Percentiles rank a stretch among this genome's conserved stretches.
Evolutionary conservation across 768 basidiomycete genomes (phyloP).

Genomic region (Agaricus blazei): DNA sequence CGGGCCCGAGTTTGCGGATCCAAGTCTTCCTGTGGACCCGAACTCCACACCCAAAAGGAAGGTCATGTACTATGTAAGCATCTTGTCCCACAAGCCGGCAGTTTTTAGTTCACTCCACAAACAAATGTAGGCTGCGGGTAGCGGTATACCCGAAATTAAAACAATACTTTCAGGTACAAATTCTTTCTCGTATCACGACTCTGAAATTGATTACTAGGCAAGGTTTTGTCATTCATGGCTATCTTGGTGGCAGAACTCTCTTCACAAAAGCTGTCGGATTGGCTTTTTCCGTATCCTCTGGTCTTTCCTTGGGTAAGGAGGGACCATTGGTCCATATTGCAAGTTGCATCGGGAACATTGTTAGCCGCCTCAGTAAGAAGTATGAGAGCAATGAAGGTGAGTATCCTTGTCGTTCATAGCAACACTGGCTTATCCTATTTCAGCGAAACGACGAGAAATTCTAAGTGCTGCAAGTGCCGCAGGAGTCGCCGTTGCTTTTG

Average conservation of each 20-base stretch:
- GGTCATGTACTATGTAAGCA: slow-evolving; percentile 76
- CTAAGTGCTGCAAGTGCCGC: slow-evolving; percentile 95
- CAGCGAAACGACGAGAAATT: slow-evolving; percentile 91
- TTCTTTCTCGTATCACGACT: not conserved
- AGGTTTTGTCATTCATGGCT: slow-evolving; percentile 97
- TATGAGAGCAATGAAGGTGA: slow-evolving; percentile 94
- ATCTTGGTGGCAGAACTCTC: slow-evolving; percentile 85
- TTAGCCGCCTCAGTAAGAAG: slow-evolving; percentile 79
- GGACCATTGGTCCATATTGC: slow-evolving; percentile 87
- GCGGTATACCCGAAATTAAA: slow-evolving; percentile 96
- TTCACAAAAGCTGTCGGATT: slow-evolving; percentile 89
- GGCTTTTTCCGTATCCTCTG: slow-evolving; percentile 88
- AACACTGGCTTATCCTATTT: not conserved
- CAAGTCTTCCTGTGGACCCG: slow-evolving; percentile 16
- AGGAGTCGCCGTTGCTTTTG: slow-evolving; percentile 96
- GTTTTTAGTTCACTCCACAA: slow-evolving; percentile 6
- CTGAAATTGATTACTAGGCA: slow-evolving; percentile 12
- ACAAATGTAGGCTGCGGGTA: slow-evolving; percentile 72
- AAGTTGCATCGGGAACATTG: slow-evolving; percentile 88
- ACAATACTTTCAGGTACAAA: slow-evolving; percentile 79
- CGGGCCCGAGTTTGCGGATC: slow-evolving; percentile 34
- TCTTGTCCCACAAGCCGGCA: not conserved
- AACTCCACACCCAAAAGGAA: slow-evolving; percentile 43
- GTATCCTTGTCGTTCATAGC: slow-evolving; percentile 12
- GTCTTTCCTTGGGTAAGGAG: slow-evolving; percentile 76